Evolutionary conservation across 2,329 filamentous ascomycete genomes (phyloP).

Genomic region (Sclerotinia subarctica): DNA sequence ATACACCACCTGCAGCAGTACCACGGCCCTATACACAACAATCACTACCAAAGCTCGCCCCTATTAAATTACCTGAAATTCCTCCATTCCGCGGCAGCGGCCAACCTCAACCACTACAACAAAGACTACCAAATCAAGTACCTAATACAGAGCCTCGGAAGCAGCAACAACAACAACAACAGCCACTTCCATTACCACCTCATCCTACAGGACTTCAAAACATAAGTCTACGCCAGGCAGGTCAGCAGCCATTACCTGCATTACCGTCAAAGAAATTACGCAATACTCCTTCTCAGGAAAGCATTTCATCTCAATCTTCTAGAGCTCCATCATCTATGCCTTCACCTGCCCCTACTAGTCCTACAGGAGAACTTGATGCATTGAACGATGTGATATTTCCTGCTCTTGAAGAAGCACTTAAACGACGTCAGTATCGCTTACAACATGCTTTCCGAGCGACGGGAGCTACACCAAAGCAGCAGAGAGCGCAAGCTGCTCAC

Average conservation of each 20-base stretch:
- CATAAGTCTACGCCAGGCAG: constrained; percentile 31
- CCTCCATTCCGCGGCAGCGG: constrained; percentile 39
- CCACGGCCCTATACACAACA: constrained; percentile 38
- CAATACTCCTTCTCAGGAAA: constrained; percentile 37
- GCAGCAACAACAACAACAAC: constrained; percentile 34
- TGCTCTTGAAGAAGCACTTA: constrained; percentile 85
- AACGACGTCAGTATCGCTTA: constrained; percentile 66
- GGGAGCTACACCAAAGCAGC: constrained; percentile 56
- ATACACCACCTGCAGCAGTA: constrained; percentile 25
- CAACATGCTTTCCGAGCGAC: constrained; percentile 39
- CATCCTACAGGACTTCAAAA: constrained; percentile 32
- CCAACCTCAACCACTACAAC: constrained; percentile 33
- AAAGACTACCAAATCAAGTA: constrained; percentile 35
- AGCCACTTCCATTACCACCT: constrained; percentile 25
- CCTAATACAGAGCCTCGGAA: constrained; percentile 32
- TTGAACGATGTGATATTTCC: constrained; percentile 90
- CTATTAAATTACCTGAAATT: constrained; percentile 40
- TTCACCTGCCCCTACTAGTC: constrained; percentile 53
- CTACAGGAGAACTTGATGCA: constrained; percentile 74
- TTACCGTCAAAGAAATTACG: constrained; percentile 38
- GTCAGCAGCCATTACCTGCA: constrained; percentile 36
- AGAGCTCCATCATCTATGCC: constrained; percentile 52
- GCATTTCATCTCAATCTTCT: constrained; percentile 30
- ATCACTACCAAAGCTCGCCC: constrained; percentile 38
- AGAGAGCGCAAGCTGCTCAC: constrained; percentile 69